A percentile compares a stretch with the other conserved stretches of the same genome.
These are phyloP conservation scores for Parvularia atlantis DNA, from an alignment of 78 protist genomes.

Conservation along the genomic window DNA sequence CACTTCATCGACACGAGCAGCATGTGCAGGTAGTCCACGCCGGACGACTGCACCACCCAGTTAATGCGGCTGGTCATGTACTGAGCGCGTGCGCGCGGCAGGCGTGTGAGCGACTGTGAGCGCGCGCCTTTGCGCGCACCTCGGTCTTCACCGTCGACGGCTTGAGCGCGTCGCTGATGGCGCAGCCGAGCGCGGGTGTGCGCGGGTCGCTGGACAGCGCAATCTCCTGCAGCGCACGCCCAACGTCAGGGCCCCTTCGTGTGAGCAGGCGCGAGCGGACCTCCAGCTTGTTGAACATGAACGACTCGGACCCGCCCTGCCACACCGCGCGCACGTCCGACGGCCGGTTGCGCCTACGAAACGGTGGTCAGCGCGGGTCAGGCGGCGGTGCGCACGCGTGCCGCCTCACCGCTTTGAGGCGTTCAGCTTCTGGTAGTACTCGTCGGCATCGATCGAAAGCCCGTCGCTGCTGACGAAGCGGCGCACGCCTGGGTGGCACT, in stretches of 20 bases:
- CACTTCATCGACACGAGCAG: conserved; percentile 8
- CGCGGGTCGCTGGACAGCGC: conserved; percentile 4
- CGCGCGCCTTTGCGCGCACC: not conserved
- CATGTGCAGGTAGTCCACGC: conserved; percentile 38
- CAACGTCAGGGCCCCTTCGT: too few species aligned
- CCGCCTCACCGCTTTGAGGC: too few species aligned
- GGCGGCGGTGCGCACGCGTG: too few species aligned
- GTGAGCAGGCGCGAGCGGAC: too few species aligned
- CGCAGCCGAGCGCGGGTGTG: conserved; percentile 4
- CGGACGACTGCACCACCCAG: conserved; percentile 43
- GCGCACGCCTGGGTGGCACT: too few species aligned
- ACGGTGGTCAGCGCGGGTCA: too few species aligned
- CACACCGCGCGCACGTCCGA: too few species aligned
- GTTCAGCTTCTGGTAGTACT: too few species aligned
- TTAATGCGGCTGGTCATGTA: conserved; percentile 7
- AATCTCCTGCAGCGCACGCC: too few species aligned
- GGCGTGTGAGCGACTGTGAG: not conserved
- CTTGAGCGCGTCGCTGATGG: not conserved
- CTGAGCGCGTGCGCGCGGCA: not conserved
- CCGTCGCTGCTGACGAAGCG: too few species aligned
- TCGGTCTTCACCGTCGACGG: not conserved
- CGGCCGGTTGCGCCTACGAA: too few species aligned
- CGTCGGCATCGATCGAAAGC: too few species aligned
- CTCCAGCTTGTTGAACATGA: conserved; percentile 20
- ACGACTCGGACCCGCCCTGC: conserved; percentile 12